Evolutionary conservation across 108 stramenopile genomes (phyloP).

Genomic region (Pseudonitzschia pungens): DNA sequence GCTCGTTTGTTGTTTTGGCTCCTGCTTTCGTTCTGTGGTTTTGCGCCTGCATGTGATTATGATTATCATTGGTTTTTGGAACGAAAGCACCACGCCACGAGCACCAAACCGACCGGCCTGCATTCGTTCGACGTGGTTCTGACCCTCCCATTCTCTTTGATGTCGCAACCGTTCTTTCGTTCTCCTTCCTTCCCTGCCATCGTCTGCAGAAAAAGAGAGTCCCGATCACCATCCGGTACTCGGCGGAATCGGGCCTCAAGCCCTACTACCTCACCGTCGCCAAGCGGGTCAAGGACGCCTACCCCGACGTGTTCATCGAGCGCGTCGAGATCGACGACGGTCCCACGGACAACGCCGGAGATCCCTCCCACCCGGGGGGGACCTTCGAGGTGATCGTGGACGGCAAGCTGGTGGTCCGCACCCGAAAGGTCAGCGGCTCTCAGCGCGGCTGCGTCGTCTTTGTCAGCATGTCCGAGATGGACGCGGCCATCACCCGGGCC

Average conservation of each 20-base stretch:
- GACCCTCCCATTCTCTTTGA: neutral
- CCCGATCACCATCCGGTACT: conserved; percentile 71
- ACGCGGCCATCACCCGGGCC: conserved; percentile 70
- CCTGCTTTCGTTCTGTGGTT: neutral
- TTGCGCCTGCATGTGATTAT: too few species aligned
- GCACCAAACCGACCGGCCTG: neutral
- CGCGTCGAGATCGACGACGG: conserved; percentile 38
- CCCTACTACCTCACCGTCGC: conserved; percentile 83
- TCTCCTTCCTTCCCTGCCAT: neutral
- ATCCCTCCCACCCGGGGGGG: neutral
- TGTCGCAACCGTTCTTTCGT: neutral
- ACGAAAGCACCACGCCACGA: neutral
- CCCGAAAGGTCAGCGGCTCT: conserved; percentile 27
- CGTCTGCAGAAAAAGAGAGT: conserved; percentile 44
- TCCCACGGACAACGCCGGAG: conserved; percentile 2
- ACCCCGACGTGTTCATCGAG: conserved; percentile 76
- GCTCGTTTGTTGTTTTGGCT: neutral
- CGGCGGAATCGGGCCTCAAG: conserved; percentile 54
- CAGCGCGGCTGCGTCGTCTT: conserved; percentile 33
- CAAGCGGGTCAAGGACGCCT: conserved; percentile 57
- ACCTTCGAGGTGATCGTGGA: conserved; percentile 80
- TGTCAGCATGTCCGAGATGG: conserved; percentile 80
- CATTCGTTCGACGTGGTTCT: neutral
- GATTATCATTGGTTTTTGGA: neutral
- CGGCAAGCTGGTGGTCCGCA: conserved; percentile 68